phyloP scores from a whole-genome alignment of 179 eudicot genomes.

The Silene vulgaris region DNA sequence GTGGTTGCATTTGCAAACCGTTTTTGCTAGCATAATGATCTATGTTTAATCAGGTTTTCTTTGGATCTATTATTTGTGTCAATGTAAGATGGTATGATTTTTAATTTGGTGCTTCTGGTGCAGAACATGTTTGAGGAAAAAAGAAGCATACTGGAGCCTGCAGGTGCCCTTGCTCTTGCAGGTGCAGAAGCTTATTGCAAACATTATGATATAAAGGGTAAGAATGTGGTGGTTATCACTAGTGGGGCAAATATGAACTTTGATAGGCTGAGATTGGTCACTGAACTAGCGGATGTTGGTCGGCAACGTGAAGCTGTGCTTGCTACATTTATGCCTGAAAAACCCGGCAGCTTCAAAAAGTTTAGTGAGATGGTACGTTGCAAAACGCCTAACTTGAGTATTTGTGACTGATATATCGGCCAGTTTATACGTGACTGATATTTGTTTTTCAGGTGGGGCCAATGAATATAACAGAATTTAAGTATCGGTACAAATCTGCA shows the following conservation, averaged over 20 bases:
- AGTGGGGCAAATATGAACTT: slow-evolving; percentile 99
- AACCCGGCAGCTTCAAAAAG: slow-evolving; percentile 74
- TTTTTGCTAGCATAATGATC: neutral
- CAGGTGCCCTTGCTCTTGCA: slow-evolving; percentile 97
- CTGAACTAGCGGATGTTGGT: slow-evolving; percentile 97
- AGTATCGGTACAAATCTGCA: slow-evolving; percentile 59
- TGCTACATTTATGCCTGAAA: slow-evolving; percentile 87
- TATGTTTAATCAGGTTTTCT: neutral
- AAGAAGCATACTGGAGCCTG: slow-evolving; percentile 94
- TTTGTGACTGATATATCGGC: neutral
- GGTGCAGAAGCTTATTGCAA: slow-evolving; percentile 99
- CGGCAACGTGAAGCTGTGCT: slow-evolving; percentile 93
- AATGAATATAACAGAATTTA: slow-evolving; percentile 92
- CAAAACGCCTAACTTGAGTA: too few species aligned
- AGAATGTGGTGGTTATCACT: slow-evolving; percentile 73
- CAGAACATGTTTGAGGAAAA: slow-evolving; percentile 99
- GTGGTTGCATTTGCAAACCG: neutral
- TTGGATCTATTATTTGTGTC: neutral
- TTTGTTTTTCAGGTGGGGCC: slow-evolving; percentile 66
- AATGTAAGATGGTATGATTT: neutral
- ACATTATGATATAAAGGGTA: slow-evolving; percentile 78
- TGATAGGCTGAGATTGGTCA: slow-evolving; percentile 84
- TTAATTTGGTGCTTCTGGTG: slow-evolving; percentile 14
- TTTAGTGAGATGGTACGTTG: slow-evolving; percentile 68
- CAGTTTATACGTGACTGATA: neutral